A percentile compares a stretch with the other conserved stretches of the same genome.
Evolutionary conservation across 73 alveolate species (phyloP).

Genomic region (Breviolum minutum): DNA sequence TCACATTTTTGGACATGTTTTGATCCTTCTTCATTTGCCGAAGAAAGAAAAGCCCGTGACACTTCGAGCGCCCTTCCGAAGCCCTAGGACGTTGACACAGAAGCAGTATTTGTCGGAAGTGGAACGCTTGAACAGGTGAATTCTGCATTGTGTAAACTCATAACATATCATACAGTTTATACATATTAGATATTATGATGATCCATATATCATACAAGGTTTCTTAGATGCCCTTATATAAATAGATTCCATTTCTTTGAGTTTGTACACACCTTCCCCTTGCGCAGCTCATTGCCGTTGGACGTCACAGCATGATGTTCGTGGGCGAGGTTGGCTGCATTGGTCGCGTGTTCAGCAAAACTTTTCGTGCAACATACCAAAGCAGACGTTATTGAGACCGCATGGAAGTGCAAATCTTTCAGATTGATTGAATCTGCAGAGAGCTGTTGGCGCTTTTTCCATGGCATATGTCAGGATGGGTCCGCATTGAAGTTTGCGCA

Average conservation of each 20-base stretch:
- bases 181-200: too few relatives aligned
- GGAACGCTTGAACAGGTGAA: not conserved
- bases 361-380: not conserved
- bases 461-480: constrained; percentile 9
- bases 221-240: too few relatives aligned
- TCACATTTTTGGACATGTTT: not conserved
- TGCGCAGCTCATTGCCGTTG: constrained; percentile 81
- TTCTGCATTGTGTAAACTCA: not conserved
- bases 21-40: too few relatives aligned
- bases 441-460: too few relatives aligned
- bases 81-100: too few relatives aligned
- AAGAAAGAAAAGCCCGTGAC: too few relatives aligned
- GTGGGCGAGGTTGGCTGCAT: constrained; percentile 38
- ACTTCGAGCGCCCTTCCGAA: too few relatives aligned
- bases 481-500: constrained; percentile 85
- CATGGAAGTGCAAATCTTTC: too few relatives aligned
- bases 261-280: not conserved
- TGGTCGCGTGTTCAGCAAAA: not conserved
- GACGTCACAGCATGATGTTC: constrained; percentile 93
- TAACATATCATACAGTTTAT: too few relatives aligned
- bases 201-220: too few relatives aligned
- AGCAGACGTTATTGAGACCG: not conserved
- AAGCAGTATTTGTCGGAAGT: too few relatives aligned
- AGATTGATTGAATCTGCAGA: too few relatives aligned
- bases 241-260: not conserved